These are phyloP conservation scores for Priceomyces castillae DNA, from an alignment of 805 yeast species.

Conservation along the genomic window DNA sequence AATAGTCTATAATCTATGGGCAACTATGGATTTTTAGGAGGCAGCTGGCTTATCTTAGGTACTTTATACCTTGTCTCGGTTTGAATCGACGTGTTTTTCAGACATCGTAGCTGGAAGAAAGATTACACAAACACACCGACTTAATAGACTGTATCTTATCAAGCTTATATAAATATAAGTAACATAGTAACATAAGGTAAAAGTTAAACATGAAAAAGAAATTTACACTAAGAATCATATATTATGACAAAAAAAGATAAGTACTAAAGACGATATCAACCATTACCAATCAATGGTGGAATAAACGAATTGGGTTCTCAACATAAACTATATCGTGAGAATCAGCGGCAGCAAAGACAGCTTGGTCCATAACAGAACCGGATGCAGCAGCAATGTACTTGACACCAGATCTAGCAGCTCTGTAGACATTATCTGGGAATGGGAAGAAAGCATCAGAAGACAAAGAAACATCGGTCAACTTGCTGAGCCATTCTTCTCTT, in stretches of 20 bases:
- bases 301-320: slow-evolving; percentile 94
- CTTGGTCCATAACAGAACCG: slow-evolving; percentile 97
- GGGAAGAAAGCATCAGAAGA: slow-evolving; percentile 99
- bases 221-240: not conserved
- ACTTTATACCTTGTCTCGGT: not conserved
- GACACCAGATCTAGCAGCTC: slow-evolving; percentile 97
- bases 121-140: not conserved
- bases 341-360: slow-evolving; percentile 94
- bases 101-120: not conserved
- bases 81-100: not conserved
- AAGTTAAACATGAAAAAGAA: not conserved
- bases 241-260: not conserved
- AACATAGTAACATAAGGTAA: not conserved
- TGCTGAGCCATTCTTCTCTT: slow-evolving; percentile 80
- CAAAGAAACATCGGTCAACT: slow-evolving; percentile 82
- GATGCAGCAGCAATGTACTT: slow-evolving; percentile 95
- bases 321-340: slow-evolving; percentile 86
- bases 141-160: no score
- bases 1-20: not conserved
- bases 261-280: not conserved
- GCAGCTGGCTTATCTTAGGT: not conserved
- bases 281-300: slow-evolving; percentile 74
- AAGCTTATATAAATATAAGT: no score
- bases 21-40: not conserved
- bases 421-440: slow-evolving; percentile 97